Conservation (phyloP, 2,329 filamentous ascomycete genomes). For the Claviceps pusilla region DNA sequence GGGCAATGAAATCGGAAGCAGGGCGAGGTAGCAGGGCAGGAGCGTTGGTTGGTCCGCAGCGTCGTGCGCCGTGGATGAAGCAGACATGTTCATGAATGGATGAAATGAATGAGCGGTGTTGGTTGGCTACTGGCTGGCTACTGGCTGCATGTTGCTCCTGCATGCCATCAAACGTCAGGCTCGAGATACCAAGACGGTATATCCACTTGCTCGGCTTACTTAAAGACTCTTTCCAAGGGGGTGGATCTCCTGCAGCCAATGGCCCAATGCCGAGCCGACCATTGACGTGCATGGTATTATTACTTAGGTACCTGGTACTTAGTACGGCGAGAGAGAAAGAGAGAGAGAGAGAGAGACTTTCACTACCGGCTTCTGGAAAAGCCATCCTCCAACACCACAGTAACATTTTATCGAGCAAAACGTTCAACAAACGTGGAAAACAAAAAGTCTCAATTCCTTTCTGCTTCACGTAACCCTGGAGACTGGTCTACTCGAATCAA, state of each 20-base stretch:
- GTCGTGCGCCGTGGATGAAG: too few species aligned
- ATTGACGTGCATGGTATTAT: constrained; percentile 17
- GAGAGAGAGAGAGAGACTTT: constrained; percentile 15
- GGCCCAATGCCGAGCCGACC: constrained; percentile 16
- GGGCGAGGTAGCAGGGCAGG: too few species aligned
- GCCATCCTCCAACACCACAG: constrained; percentile 15
- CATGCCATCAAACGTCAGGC: not conserved
- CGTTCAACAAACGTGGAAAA: not conserved
- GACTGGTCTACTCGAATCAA: not conserved
- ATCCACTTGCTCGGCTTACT: not conserved
- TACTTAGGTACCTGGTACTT: not conserved
- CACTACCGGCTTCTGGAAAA: constrained; percentile 14
- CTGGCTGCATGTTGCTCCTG: too few species aligned
- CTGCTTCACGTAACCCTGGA: not conserved
- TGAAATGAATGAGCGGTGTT: not conserved
- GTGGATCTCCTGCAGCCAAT: constrained; percentile 16
- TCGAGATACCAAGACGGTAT: not conserved
- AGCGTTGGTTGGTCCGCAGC: not conserved
- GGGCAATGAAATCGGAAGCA: too few species aligned
- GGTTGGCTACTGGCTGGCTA: not conserved
- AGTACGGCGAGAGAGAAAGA: too few species aligned
- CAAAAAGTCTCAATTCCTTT: not conserved
- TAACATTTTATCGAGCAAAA: constrained; percentile 6
- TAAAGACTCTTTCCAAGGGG: constrained; percentile 5
- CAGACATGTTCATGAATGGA: too few species aligned